Conservation (phyloP, 805 yeast genomes). For the Maudiozyma saulgeensis region DNA sequence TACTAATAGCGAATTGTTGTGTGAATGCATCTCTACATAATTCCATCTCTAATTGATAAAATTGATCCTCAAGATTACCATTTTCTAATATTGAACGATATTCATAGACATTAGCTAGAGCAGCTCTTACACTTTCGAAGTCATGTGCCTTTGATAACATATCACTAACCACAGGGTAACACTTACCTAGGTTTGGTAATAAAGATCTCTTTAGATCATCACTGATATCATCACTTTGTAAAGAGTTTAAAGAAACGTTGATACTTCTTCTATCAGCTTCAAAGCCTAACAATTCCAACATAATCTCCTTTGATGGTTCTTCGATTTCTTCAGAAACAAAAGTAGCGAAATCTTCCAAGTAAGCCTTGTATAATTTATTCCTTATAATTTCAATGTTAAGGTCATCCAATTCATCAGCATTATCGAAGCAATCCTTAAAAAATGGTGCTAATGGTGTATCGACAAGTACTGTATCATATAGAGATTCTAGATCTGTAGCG, state of each 20-base stretch:
- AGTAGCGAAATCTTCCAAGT: constrained; percentile 73
- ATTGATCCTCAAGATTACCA: constrained; percentile 79
- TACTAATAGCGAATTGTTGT: constrained; percentile 84
- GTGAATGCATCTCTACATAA: constrained; percentile 88
- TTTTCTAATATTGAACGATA: constrained; percentile 49
- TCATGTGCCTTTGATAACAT: constrained; percentile 70
- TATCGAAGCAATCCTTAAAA: constrained; percentile 81
- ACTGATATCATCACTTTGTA: constrained; percentile 33
- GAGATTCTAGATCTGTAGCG: constrained; percentile 89
- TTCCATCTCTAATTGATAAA: constrained; percentile 86
- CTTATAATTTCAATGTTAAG: constrained; percentile 90
- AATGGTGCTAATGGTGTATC: constrained; percentile 98
- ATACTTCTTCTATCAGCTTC: constrained; percentile 95
- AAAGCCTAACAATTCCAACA: constrained; percentile 68
- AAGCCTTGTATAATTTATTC: constrained; percentile 85
- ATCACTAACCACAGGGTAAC: constrained; percentile 58
- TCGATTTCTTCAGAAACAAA: constrained; percentile 56
- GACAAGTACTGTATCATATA: constrained; percentile 82
- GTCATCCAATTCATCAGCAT: constrained; percentile 82
- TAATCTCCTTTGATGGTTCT: constrained; percentile 70
- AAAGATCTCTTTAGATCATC: constrained; percentile 69
- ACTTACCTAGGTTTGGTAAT: constrained; percentile 74
- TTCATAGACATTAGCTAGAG: constrained; percentile 56
- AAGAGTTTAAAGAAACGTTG: constrained; percentile 83
- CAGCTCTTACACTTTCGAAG: constrained; percentile 64